These are phyloP conservation scores for Tubosaeta sp. DNA, from an alignment of 768 basidiomycete genomes.

Conservation along the genomic window DNA sequence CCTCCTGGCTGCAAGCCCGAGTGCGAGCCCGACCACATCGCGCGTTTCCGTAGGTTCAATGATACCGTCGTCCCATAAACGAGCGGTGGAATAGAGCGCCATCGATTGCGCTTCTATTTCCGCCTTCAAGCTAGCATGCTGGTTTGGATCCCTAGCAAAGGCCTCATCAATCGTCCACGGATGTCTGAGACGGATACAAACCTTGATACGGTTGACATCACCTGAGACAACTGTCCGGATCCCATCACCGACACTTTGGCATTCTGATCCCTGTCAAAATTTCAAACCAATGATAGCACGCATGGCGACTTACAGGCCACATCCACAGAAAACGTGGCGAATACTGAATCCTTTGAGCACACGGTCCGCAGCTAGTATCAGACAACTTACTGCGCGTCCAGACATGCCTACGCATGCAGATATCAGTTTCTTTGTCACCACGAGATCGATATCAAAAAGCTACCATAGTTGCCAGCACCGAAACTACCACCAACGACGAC, in stretches of 20 bases:
- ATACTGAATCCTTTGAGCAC: conserved; percentile 48
- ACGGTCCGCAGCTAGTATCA: background rate
- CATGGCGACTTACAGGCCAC: conserved; percentile 75
- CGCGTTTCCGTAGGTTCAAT: conserved; percentile 87
- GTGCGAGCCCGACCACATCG: conserved; percentile 82
- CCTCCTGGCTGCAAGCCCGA: conserved; percentile 67
- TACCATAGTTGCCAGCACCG: conserved; percentile 93
- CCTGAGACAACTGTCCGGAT: conserved; percentile 85
- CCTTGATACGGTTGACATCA: conserved; percentile 89
- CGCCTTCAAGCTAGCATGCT: conserved; percentile 66
- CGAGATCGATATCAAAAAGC: conserved; percentile 4
- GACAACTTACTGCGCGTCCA: conserved; percentile 73
- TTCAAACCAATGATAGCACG: conserved; percentile 3
- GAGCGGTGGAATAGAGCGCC: conserved; percentile 82
- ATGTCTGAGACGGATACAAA: conserved; percentile 30
- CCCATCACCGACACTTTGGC: conserved; percentile 97
- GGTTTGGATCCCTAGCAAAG: conserved; percentile 63
- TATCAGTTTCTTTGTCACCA: conserved; percentile 8
- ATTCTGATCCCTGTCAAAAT: conserved; percentile 45
- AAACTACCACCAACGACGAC: conserved; percentile 92
- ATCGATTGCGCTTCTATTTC: conserved; percentile 90
- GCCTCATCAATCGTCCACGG: background rate
- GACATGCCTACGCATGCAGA: conserved; percentile 66
- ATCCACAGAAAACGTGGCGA: conserved; percentile 95
- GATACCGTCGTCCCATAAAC: conserved; percentile 94